These are phyloP conservation scores for Wickerhamiella infanticola DNA, from an alignment of 1,139 yeast genomes.

Conservation along the genomic window DNA sequence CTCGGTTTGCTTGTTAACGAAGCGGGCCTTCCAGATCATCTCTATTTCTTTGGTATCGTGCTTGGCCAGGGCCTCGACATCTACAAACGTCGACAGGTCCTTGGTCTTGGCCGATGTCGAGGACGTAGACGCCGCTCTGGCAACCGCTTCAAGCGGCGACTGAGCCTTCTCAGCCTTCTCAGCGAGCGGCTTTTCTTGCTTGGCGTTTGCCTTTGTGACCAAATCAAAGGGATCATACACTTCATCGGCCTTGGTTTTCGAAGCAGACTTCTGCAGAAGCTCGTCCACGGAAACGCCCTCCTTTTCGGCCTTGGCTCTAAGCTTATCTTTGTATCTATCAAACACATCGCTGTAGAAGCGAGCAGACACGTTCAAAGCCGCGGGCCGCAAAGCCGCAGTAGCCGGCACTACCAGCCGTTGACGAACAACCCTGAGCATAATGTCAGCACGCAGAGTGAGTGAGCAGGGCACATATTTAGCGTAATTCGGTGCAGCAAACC, in stretches of 20 bases:
- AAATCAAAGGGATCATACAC: slow-evolving; percentile 60
- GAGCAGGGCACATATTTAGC: neutral
- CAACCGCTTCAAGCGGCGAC: slow-evolving; percentile 4
- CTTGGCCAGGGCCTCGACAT: slow-evolving; percentile 42
- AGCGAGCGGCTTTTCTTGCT: slow-evolving; percentile 18
- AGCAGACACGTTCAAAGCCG: neutral
- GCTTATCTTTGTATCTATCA: slow-evolving; percentile 27
- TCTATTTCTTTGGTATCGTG: slow-evolving; percentile 53
- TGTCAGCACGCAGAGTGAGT: neutral
- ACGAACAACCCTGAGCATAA: neutral
- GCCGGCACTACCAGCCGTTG: neutral
- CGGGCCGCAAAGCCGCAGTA: neutral
- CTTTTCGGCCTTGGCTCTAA: slow-evolving; percentile 35
- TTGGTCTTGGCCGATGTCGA: slow-evolving; percentile 31
- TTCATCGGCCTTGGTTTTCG: slow-evolving; percentile 39
- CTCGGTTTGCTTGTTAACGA: slow-evolving; percentile 42
- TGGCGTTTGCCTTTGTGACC: slow-evolving; percentile 31
- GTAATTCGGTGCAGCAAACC: too few relatives aligned
- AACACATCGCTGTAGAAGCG: slow-evolving; percentile 6
- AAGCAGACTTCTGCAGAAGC: slow-evolving; percentile 42
- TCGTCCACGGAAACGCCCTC: slow-evolving; percentile 38
- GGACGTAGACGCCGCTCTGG: neutral
- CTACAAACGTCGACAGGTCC: slow-evolving; percentile 54
- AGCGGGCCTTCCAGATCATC: slow-evolving; percentile 79
- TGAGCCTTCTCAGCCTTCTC: slow-evolving; percentile 4